phyloP scores from a whole-genome alignment of 2,329 filamentous ascomycete species.

The Peltaster fructicola region DNA sequence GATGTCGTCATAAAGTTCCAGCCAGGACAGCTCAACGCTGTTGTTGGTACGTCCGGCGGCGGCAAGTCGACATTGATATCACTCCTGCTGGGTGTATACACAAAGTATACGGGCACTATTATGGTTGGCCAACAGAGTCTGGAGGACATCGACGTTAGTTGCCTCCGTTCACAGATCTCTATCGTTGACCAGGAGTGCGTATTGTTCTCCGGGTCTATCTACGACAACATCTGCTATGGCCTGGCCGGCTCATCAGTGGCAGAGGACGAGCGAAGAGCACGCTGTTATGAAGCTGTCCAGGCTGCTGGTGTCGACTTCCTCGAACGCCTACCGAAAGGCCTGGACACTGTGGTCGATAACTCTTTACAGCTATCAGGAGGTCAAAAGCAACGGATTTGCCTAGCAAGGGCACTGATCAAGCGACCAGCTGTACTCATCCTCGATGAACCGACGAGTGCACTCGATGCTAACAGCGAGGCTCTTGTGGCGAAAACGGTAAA shows the following conservation, averaged over 20 bases:
- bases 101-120: constrained; percentile 23
- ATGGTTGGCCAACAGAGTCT: constrained; percentile 24
- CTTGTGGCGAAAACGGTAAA: constrained; percentile 27
- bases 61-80: constrained; percentile 28
- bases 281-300: constrained; percentile 18
- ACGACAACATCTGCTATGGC: constrained; percentile 28
- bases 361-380: constrained; percentile 28
- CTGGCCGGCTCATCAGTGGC: constrained; percentile 9
- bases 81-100: constrained; percentile 25
- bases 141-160: constrained; percentile 17
- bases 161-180: constrained; percentile 24
- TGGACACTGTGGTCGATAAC: constrained; percentile 26
- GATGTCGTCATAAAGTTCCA: constrained; percentile 20
- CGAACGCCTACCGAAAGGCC: constrained; percentile 25
- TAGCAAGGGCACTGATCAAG: constrained; percentile 29
- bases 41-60: constrained; percentile 28
- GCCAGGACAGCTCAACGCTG: constrained; percentile 25
- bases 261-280: constrained; percentile 10
- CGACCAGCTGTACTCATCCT: constrained; percentile 28
- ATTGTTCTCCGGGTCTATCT: constrained; percentile 27
- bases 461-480: constrained; percentile 27
- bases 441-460: constrained; percentile 29
- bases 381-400: constrained; percentile 29
- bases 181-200: constrained; percentile 29
- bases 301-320: constrained; percentile 28